Base-by-base conservation (phyloP, 2,329 filamentous ascomycete genomes). In the Xylaria sp. region DNA sequence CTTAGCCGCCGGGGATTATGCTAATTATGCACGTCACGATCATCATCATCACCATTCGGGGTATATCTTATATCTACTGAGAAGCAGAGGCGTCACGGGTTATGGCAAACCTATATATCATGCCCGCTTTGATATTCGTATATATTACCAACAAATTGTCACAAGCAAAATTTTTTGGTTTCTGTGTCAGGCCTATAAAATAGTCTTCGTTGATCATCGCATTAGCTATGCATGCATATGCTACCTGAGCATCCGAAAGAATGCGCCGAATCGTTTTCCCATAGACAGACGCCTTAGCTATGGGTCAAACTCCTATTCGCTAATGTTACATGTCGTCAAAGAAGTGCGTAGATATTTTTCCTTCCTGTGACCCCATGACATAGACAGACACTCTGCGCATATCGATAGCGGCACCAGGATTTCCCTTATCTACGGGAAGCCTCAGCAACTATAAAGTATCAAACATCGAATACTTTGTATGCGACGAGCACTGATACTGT, bases 291-390 rank as follows among this genome's bases (percentile, higher is more conserved):
- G 21, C 42, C 49, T 17, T 25, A 49, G 40, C 17, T 40, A 51
- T 57, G 21, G 28, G 42, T 53, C 31, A 8, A 33, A 38, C 37
- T 47, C 7, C 53, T 55, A 12, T 46, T 57, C 49, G 43, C 50
- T 64, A 62, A 58, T 56, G 21, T 55, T 61, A 64, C 53, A 64
- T 64, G 55, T 61, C 42, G 21, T 50, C 11, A 33, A 53, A 50
- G 52, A 61, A 46, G 35, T 21, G 21, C 47, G 38, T 46, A 35
- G 6, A 12, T 57, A 21, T 45, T 21, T 51, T 9, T 9, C 28
- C 28, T 5, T 46, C 45, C 17, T 53, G 51, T 40, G 19, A 42
- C 47, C n/a, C n/a, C 21, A 42, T 21, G 47, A 28, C 42, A n/a
- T n/a, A n/a, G n/a, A 33, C 31, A 21, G 21, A 28, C 28, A 43